phyloP scores from a whole-genome alignment of 345 rosid genomes.

The Salix udensis region DNA sequence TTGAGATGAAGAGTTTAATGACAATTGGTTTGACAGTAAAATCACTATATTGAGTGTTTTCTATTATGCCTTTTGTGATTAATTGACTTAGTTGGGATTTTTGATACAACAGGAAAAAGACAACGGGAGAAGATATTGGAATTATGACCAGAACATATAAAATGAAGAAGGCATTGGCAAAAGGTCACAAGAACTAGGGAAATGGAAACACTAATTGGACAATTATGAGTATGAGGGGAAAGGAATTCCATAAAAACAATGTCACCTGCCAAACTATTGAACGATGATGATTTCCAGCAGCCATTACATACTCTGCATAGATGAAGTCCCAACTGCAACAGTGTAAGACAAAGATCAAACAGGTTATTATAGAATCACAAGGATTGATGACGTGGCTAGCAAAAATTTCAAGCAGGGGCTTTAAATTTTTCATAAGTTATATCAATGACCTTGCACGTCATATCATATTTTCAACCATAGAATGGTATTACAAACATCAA shows the following conservation, averaged over 20 bases:
- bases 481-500: no score
- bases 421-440: not conserved
- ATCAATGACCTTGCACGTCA: no score
- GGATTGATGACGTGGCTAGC: not conserved
- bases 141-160: not conserved
- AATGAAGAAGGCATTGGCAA: not conserved
- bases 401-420: not conserved
- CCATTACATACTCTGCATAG: slow-evolving; percentile 98
- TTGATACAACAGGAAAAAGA: not conserved
- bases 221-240: not conserved
- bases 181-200: not conserved
- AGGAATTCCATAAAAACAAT: not conserved
- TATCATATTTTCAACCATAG: no score
- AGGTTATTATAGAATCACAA: not conserved
- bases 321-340: slow-evolving; percentile 91
- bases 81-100: not conserved
- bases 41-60: not conserved
- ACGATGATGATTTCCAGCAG: slow-evolving; percentile 89
- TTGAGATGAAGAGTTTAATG: not conserved
- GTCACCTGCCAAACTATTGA: slow-evolving; percentile 98
- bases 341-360: not conserved
- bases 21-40: not conserved
- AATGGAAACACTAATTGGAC: not conserved
- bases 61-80: not conserved
- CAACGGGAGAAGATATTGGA: not conserved